Conservation (phyloP, 176 grass and related monocot species). For the Themeda triandra region DNA sequence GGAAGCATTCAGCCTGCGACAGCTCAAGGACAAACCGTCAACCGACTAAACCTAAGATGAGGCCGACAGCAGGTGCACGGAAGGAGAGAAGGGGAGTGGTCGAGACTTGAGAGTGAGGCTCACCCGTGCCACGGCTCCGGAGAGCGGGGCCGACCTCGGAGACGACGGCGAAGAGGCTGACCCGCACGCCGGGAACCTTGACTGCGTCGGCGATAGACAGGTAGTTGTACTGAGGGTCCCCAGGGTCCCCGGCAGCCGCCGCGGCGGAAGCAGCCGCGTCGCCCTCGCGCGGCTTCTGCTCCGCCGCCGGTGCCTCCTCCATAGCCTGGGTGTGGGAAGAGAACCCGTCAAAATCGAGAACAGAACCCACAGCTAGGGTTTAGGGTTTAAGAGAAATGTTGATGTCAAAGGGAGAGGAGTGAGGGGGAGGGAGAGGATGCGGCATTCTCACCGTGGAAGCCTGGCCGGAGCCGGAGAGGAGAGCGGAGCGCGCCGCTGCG, state of each 20-base stretch:
- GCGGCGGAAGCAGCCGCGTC: not conserved
- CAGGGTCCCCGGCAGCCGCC: not conserved
- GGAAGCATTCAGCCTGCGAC: too few species aligned
- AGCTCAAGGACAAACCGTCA: too few species aligned
- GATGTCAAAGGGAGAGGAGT: too few species aligned
- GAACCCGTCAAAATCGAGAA: too few species aligned
- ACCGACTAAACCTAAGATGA: too few species aligned
- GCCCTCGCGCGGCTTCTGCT: slow-evolving; percentile 34
- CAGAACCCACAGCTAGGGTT: too few species aligned
- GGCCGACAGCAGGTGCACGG: not conserved
- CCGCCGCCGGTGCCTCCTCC: not conserved
- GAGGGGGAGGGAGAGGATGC: too few species aligned
- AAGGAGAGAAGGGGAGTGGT: not conserved
- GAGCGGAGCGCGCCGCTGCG: too few species aligned
- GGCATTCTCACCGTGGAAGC: too few species aligned
- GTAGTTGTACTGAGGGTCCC: slow-evolving; percentile 27
- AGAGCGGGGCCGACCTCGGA: slow-evolving; percentile 30
- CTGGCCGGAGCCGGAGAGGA: too few species aligned
- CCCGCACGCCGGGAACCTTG: slow-evolving; percentile 22
- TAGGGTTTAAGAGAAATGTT: too few species aligned
- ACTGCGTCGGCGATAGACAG: slow-evolving; percentile 40
- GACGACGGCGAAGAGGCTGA: slow-evolving; percentile 40
- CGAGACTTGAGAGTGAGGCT: not conserved
- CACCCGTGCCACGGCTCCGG: slow-evolving; percentile 53
- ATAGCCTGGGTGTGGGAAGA: not conserved